Percentiles rank a stretch among this genome's conserved stretches.
Evolutionary conservation across 768 basidiomycete species (phyloP).

Genomic region (Daedaleopsis sinensis): DNA sequence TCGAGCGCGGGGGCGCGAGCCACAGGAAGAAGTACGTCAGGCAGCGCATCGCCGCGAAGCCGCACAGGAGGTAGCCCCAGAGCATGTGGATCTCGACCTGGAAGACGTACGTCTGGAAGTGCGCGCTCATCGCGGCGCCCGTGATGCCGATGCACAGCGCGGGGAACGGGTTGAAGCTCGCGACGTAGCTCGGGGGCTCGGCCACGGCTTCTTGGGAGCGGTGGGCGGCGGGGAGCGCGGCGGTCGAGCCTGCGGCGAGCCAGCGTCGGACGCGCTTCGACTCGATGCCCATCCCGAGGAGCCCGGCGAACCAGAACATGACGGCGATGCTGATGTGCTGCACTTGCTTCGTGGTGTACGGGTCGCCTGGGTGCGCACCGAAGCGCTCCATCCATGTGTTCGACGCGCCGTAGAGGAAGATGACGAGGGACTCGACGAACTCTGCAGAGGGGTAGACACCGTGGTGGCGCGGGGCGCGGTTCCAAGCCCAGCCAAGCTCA

Average conservation of each 20-base stretch:
- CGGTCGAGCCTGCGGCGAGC: slow-evolving; percentile 62
- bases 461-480: slow-evolving; percentile 53
- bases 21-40: slow-evolving; percentile 95
- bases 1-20: slow-evolving; percentile 79
- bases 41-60: slow-evolving; percentile 77
- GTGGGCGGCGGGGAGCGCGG: slow-evolving; percentile 27
- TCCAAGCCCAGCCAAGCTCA: slow-evolving; percentile 96
- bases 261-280: slow-evolving; percentile 72
- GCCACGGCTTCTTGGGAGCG: slow-evolving; percentile 46
- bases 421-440: slow-evolving; percentile 76
- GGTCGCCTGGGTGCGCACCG: slow-evolving; percentile 77
- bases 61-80: slow-evolving; percentile 88
- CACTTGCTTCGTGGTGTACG: slow-evolving; percentile 88
- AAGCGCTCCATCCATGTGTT: slow-evolving; percentile 99
- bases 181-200: slow-evolving; percentile 74
- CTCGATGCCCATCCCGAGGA: slow-evolving; percentile 89
- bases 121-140: slow-evolving; percentile 91
- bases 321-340: slow-evolving; percentile 95
- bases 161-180: slow-evolving; percentile 90
- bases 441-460: slow-evolving; percentile 63
- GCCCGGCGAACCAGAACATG: slow-evolving; percentile 95
- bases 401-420: slow-evolving; percentile 86
- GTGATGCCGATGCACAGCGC: slow-evolving; percentile 94
- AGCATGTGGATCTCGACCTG: slow-evolving; percentile 90
- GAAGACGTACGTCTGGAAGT: slow-evolving; percentile 90